Evolutionary conservation across 306 rosid species (phyloP).

Genomic region (Inga leiocalycina): DNA sequence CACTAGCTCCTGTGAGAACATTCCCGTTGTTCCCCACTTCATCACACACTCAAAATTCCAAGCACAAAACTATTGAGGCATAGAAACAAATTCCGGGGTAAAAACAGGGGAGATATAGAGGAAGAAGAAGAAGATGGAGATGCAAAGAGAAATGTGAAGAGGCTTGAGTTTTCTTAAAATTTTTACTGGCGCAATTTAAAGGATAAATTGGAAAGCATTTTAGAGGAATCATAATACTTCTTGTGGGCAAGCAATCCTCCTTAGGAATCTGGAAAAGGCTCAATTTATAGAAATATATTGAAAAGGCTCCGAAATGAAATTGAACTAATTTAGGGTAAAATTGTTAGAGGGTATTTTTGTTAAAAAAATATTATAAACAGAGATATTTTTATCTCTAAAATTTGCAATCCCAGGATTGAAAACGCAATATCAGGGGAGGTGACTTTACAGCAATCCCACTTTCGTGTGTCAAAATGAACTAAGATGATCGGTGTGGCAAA

Average conservation of each 20-base stretch:
- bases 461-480: too few species aligned
- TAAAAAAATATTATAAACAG: too few species aligned
- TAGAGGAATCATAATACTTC: constrained; percentile 81
- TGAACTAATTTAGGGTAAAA: neutral
- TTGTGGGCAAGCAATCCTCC: constrained; percentile 23
- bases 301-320: constrained; percentile 42
- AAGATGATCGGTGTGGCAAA: too few species aligned
- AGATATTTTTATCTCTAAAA: too few species aligned
- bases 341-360: too few species aligned
- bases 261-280: constrained; percentile 69
- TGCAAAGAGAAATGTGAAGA: constrained; percentile 40
- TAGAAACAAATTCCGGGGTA: constrained; percentile 1
- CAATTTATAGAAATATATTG: constrained; percentile 45
- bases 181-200: constrained; percentile 42
- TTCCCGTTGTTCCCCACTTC: constrained; percentile 72
- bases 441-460: too few species aligned
- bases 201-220: constrained; percentile 68
- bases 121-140: constrained; percentile 15
- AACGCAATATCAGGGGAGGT: too few species aligned
- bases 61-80: constrained; percentile 28
- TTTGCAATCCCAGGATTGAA: too few species aligned
- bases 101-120: constrained; percentile 7
- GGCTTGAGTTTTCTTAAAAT: constrained; percentile 51
- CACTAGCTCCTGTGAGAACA: constrained; percentile 42
- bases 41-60: constrained; percentile 32